A percentile compares a stretch with the other conserved stretches of the same genome.
Evolutionary conservation across 768 basidiomycete genomes (phyloP).

Genomic region (Boletus reticulatus): DNA sequence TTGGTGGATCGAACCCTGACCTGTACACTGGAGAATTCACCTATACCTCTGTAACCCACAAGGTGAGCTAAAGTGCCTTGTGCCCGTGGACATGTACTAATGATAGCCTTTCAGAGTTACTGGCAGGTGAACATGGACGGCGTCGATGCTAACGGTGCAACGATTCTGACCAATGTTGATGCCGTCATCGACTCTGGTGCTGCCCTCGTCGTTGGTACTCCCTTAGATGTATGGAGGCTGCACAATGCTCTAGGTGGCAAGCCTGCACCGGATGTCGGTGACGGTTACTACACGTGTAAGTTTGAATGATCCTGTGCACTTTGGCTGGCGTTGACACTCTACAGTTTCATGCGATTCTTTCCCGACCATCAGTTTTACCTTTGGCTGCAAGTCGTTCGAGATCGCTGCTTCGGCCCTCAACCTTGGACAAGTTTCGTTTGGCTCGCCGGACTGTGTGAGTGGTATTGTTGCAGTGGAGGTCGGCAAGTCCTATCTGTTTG

Average conservation of each 20-base stretch:
- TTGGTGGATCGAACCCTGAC: conserved; percentile 40
- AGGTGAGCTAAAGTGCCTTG: conserved; percentile 9
- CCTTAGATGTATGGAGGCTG: neutral
- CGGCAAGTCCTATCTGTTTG: neutral
- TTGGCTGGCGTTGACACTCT: neutral
- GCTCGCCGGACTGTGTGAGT: conserved; percentile 30
- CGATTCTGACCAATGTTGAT: too few species aligned
- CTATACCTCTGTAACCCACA: conserved; percentile 26
- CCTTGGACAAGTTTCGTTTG: conserved; percentile 31
- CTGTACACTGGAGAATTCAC: conserved; percentile 38
- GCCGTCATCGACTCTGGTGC: too few species aligned
- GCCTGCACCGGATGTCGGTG: conserved; percentile 9
- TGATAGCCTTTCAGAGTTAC: conserved; percentile 3
- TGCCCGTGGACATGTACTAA: neutral
- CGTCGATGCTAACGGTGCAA: neutral
- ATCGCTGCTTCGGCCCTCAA: conserved; percentile 35
- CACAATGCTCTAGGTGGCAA: conserved; percentile 3
- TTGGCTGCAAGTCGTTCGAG: conserved; percentile 35
- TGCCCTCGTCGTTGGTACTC: too few species aligned
- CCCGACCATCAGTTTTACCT: conserved; percentile 32
- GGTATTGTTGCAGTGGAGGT: conserved; percentile 20
- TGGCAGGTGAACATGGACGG: conserved; percentile 14
- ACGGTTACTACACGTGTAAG: conserved; percentile 33
- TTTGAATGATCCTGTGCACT: neutral
- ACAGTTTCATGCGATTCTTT: conserved; percentile 29